Percentiles rank a stretch among this genome's conserved stretches.
Evolutionary conservation across 805 yeast genomes (phyloP).

Genomic region (Schwanniomyces yamadae): DNA sequence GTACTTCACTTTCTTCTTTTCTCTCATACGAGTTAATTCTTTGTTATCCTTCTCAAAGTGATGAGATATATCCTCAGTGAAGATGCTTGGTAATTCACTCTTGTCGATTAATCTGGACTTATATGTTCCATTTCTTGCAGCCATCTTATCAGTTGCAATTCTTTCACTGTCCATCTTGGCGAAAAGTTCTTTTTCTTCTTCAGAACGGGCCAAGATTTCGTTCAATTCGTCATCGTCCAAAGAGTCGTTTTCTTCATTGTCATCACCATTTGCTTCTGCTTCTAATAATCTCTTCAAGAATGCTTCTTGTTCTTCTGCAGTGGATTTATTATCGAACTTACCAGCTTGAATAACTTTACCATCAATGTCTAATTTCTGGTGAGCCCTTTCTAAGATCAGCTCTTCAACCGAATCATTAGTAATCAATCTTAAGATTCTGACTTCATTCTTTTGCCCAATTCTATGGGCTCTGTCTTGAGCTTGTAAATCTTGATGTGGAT

Average conservation of each 20-base stretch:
- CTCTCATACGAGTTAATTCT: conserved; percentile 62
- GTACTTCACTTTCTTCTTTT: conserved; percentile 73
- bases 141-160: conserved; percentile 32
- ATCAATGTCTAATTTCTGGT: conserved; percentile 79
- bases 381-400: conserved; percentile 77
- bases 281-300: conserved; percentile 69
- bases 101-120: conserved; percentile 59
- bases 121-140: conserved; percentile 24
- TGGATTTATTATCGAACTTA: conserved; percentile 82
- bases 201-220: conserved; percentile 68
- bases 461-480: conserved; percentile 91
- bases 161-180: conserved; percentile 62
- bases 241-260: conserved; percentile 53
- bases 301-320: conserved; percentile 85
- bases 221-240: conserved; percentile 71
- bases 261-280: conserved; percentile 58
- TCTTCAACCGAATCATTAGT: conserved; percentile 82
- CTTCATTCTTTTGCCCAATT: conserved; percentile 88
- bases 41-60: conserved; percentile 52
- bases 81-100: conserved; percentile 78
- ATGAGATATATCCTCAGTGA: conserved; percentile 58
- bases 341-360: conserved; percentile 92
- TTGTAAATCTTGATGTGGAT: conserved; percentile 88
- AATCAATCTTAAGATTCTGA: conserved; percentile 74
- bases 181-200: conserved; percentile 57